These are phyloP conservation scores for Clarireedia homoeocarpa DNA, from an alignment of 2,329 filamentous ascomycete species.

Conservation along the genomic window DNA sequence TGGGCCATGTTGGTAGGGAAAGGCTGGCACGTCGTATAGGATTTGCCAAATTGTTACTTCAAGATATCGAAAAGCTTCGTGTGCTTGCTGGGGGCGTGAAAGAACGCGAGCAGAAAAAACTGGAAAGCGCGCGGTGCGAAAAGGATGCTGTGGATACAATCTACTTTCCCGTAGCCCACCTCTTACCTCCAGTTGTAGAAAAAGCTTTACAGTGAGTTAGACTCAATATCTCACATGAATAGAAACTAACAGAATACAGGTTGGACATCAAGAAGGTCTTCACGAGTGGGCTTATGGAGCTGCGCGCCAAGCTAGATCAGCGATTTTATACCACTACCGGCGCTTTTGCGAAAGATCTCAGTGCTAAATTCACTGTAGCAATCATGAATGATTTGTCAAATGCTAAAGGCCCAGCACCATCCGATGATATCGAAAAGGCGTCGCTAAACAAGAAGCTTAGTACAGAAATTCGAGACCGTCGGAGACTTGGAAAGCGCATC, in stretches of 20 bases:
- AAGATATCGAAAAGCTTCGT: slow-evolving; percentile 71
- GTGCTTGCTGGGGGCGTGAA: slow-evolving; percentile 63
- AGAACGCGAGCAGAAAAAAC: slow-evolving; percentile 67
- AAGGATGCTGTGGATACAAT: slow-evolving; percentile 76
- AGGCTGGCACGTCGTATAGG: slow-evolving; percentile 76
- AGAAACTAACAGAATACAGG: slow-evolving; percentile 39
- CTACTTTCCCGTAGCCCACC: slow-evolving; percentile 79
- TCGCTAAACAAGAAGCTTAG: slow-evolving; percentile 33
- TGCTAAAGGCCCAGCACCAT: slow-evolving; percentile 16
- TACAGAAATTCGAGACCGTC: slow-evolving; percentile 69
- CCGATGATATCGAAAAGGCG: slow-evolving; percentile 28
- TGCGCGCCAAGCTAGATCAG: slow-evolving; percentile 44
- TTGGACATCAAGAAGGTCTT: slow-evolving; percentile 57
- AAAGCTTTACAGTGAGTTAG: slow-evolving; percentile 70
- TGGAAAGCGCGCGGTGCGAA: slow-evolving; percentile 69
- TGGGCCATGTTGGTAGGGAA: slow-evolving; percentile 77
- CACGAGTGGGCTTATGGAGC: slow-evolving; percentile 39
- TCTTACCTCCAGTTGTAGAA: slow-evolving; percentile 71
- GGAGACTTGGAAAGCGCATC: slow-evolving; percentile 82
- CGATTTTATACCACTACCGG: slow-evolving; percentile 51
- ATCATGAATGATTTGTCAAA: slow-evolving; percentile 31
- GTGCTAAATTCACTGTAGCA: slow-evolving; percentile 43
- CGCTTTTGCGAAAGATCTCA: slow-evolving; percentile 49
- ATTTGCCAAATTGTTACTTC: slow-evolving; percentile 69
- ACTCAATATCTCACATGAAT: background rate